Evolutionary conservation across 2,329 filamentous ascomycete species (phyloP).

Genomic region (Phoma sp.): DNA sequence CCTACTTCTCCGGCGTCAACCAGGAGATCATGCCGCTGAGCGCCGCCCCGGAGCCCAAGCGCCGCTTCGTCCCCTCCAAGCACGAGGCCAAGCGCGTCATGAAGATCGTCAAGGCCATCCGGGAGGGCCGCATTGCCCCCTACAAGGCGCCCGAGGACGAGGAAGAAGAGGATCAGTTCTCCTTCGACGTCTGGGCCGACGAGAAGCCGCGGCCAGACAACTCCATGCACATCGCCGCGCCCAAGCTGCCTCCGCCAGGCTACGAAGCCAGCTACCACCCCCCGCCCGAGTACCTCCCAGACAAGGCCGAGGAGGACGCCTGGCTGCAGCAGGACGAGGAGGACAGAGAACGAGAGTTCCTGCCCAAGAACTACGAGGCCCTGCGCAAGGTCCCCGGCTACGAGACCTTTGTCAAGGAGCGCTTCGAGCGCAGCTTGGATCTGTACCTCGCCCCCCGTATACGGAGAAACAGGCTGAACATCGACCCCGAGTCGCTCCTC

Average conservation of each 20-base stretch:
- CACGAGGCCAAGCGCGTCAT: constrained; percentile 96
- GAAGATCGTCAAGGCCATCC: constrained; percentile 95
- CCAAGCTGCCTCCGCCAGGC: constrained; percentile 89
- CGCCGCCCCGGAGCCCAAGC: constrained; percentile 92
- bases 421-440: constrained; percentile 94
- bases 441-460: constrained; percentile 93
- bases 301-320: constrained; percentile 78
- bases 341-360: constrained; percentile 86
- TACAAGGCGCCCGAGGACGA: constrained; percentile 81
- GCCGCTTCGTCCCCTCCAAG: constrained; percentile 93
- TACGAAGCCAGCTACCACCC: constrained; percentile 98
- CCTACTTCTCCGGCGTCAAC: constrained; percentile 85
- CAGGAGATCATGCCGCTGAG: constrained; percentile 94
- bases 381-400: constrained; percentile 93
- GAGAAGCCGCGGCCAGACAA: constrained; percentile 83
- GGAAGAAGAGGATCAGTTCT: constrained; percentile 73
- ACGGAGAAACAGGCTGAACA: constrained; percentile 92
- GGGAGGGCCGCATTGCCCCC: constrained; percentile 90
- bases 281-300: constrained; percentile 90
- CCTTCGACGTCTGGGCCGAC: constrained; percentile 94
- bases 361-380: constrained; percentile 82
- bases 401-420: constrained; percentile 87
- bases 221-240: constrained; percentile 92
- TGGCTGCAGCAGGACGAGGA: constrained; percentile 91
- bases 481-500: constrained; percentile 89